Evolutionary conservation across 1,284 basidiomycete species (phyloP).

Genomic region (Moesziomyces parantarcticus): DNA sequence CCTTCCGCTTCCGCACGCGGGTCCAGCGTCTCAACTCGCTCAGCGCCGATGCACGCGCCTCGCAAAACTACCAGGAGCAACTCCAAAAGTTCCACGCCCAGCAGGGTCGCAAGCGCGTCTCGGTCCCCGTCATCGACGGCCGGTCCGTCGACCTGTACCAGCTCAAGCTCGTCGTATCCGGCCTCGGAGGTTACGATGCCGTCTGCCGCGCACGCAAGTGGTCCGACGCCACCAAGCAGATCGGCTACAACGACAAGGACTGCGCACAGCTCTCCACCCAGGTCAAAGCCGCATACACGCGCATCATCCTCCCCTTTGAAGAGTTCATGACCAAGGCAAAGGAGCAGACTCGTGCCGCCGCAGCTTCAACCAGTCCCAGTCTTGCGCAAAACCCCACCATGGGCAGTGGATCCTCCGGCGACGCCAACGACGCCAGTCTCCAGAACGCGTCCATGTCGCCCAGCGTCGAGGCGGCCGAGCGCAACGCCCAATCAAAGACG

Average conservation of each 20-base stretch:
- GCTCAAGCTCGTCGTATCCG: conserved; percentile 88
- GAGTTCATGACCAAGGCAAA: conserved; percentile 76
- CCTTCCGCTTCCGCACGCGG: conserved; percentile 93
- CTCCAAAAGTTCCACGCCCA: conserved; percentile 75
- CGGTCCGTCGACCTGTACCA: conserved; percentile 92
- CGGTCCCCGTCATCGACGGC: conserved; percentile 90
- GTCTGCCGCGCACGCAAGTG: conserved; percentile 85
- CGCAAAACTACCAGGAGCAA: conserved; percentile 96
- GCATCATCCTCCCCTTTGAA: conserved; percentile 93
- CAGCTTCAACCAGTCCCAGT: conserved; percentile 22
- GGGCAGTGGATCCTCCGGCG: conserved; percentile 5
- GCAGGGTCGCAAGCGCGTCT: conserved; percentile 76
- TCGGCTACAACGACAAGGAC: conserved; percentile 77
- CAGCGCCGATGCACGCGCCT: conserved; percentile 94
- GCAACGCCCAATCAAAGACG: conserved; percentile 17
- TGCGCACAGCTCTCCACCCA: conserved; percentile 82
- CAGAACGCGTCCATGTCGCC: conserved; percentile 30
- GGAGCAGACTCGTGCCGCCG: conserved; percentile 51
- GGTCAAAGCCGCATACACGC: conserved; percentile 87
- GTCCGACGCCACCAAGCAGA: conserved; percentile 81
- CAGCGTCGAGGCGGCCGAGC: conserved; percentile 23
- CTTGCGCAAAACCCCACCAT: conserved; percentile 29
- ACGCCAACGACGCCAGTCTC: conserved; percentile 11
- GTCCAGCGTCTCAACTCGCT: conserved; percentile 95
- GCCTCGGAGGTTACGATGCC: conserved; percentile 82